Evolutionary conservation across 768 basidiomycete genomes (phyloP).

Genomic region (Myochromella boudieri): DNA sequence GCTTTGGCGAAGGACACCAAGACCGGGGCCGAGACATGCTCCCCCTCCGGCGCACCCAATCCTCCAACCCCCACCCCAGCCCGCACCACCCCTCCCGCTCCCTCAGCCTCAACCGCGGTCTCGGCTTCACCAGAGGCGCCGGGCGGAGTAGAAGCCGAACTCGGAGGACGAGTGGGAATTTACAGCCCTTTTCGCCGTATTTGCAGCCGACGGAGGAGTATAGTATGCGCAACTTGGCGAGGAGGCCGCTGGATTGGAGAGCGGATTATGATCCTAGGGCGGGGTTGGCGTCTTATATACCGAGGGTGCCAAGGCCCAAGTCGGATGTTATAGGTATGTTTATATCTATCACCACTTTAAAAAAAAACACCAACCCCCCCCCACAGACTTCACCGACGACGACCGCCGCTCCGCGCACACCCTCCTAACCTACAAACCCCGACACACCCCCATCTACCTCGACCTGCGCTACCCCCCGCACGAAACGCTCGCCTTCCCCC

Average conservation of each 20-base stretch:
- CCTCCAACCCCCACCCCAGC: background rate
- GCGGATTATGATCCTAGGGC: slow-evolving; percentile 34
- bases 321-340: slow-evolving; percentile 34
- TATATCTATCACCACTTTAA: too few relatives aligned
- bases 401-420: slow-evolving; percentile 29
- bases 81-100: background rate
- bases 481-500: slow-evolving; percentile 40
- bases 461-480: slow-evolving; percentile 49
- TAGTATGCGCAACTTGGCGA: slow-evolving; percentile 33
- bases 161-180: slow-evolving; percentile 3
- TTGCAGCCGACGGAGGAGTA: slow-evolving; percentile 23
- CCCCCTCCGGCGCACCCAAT: background rate
- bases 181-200: slow-evolving; percentile 22
- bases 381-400: slow-evolving; percentile 24
- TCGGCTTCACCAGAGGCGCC: slow-evolving; percentile 17
- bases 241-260: slow-evolving; percentile 43
- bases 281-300: slow-evolving; percentile 25
- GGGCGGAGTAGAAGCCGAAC: slow-evolving; percentile 3
- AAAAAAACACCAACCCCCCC: slow-evolving; percentile 18
- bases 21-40: background rate
- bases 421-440: slow-evolving; percentile 25
- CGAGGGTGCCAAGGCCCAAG: slow-evolving; percentile 24
- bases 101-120: background rate
- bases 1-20: background rate
- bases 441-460: slow-evolving; percentile 38